Base-by-base conservation (phyloP, 139 green algal genomes). In the Pseudopediastrum boryanum region DNA sequence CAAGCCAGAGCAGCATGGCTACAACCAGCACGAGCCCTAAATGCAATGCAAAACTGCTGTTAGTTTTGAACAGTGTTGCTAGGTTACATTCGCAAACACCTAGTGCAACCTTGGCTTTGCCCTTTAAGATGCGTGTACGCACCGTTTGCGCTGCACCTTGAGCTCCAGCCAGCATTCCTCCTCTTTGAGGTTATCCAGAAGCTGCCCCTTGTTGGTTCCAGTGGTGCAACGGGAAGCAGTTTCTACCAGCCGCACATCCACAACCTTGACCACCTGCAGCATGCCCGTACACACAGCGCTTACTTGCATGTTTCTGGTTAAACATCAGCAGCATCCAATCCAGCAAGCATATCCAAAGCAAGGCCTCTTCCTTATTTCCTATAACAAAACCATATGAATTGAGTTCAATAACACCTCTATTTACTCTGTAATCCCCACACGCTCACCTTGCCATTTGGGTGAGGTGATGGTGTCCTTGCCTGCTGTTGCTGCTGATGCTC, bases 141-240 rank as follows among this genome's bases (percentile, higher is more conserved):
- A 82, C 84, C 80, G 23, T 2, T 78, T 9, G 2, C 50, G 77
- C 27, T 77, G 25, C 33, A 93, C 86, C 63, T 82, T 39, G 52
- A 87, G 92, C 68, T 86, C 81, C 44, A 94, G 80, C 76, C 79
- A 88, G 65, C 82, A 87, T 39, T 89, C 68, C 21, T 78, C 54
- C 29, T 71, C 25, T 8, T 56, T 65, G n/a, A 94, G 85, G 33
- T 52, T 58, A 25, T 74, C 48, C 31, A 79, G 3, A 10, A 94
- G 50, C 8, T 88, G 78, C 16, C 83, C 85, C 52, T 73, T 84
- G 46, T 36, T 44, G 41, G 86, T 85, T n/a, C 79, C 85, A 43
- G 43, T 38, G 3, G 12, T 64, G 3, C 64, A 68, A 52, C 81
- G 73, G 36, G 63, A n/a, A 0, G 77, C 80, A 52, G 38, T 56